Percentiles rank a stretch among this genome's conserved stretches.
Conservation (phyloP, 2,329 filamentous ascomycete species). For the Verticillium isaacii region DNA sequence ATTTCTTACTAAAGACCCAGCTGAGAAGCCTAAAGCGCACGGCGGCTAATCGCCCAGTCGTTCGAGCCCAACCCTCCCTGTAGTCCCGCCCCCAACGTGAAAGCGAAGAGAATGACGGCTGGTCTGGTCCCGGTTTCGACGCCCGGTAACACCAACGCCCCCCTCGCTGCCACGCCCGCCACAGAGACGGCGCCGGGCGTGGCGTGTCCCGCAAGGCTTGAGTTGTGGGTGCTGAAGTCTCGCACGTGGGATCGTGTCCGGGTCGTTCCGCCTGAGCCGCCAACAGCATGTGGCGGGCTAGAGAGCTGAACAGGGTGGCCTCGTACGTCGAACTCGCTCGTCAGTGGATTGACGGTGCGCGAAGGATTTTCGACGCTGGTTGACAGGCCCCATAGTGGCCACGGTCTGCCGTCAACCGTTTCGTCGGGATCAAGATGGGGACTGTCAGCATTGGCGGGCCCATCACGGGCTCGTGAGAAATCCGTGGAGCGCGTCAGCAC, state of each 20-base stretch:
- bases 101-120: not conserved
- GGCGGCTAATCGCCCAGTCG: not conserved
- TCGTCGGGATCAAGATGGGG: not conserved
- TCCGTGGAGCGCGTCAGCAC: not conserved
- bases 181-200: not conserved
- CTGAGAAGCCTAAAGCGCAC: not conserved
- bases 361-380: not conserved
- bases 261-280: not conserved
- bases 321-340: no score
- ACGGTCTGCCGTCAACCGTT: not conserved
- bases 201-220: not conserved
- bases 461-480: not conserved
- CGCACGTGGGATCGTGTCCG: not conserved
- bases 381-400: not conserved
- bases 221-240: not conserved
- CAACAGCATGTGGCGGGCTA: not conserved
- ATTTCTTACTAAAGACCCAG: not conserved
- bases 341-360: not conserved
- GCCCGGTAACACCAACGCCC: not conserved
- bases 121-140: not conserved
- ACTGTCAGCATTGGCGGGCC: not conserved
- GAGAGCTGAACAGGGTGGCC: not conserved
- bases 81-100: not conserved
- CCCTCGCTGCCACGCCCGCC: not conserved
- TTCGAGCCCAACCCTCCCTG: not conserved